phyloP scores from a whole-genome alignment of 805 yeast genomes.

The Metschnikowia gruessii region DNA sequence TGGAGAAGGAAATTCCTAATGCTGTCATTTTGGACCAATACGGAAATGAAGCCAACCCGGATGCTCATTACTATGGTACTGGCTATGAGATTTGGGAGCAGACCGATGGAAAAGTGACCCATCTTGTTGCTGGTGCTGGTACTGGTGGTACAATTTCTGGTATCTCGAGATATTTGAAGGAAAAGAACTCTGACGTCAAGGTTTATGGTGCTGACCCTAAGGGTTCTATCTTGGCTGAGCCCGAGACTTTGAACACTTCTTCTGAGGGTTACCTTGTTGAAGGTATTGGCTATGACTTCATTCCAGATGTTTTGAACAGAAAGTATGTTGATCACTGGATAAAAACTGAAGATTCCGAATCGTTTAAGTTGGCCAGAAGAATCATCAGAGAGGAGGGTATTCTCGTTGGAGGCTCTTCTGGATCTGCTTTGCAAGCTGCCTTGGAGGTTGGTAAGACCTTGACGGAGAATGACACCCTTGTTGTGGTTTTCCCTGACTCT shows the following conservation, averaged over 20 bases:
- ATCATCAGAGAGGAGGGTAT: conserved; percentile 82
- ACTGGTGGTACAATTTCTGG: conserved; percentile 98
- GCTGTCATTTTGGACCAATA: conserved; percentile 84
- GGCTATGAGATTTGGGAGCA: conserved; percentile 86
- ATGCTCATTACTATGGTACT: conserved; percentile 81
- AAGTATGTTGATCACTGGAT: conserved; percentile 70
- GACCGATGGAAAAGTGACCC: conserved; percentile 65
- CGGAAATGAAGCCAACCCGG: conserved; percentile 72
- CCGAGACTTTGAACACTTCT: conserved; percentile 64
- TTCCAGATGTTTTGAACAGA: conserved; percentile 78
- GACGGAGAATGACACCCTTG: conserved; percentile 71
- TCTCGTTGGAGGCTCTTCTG: conserved; percentile 87
- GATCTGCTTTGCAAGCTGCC: conserved; percentile 79
- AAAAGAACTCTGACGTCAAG: conserved; percentile 56
- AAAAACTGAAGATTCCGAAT: conserved; percentile 80
- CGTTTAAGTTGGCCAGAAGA: conserved; percentile 78
- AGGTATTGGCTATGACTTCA: conserved; percentile 88
- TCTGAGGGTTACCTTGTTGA: conserved; percentile 71
- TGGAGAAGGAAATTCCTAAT: conserved; percentile 80
- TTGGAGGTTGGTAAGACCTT: conserved; percentile 64
- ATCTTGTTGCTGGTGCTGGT: conserved; percentile 88
- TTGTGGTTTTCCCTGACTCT: conserved; percentile 82
- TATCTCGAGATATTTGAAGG: conserved; percentile 73
- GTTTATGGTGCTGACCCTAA: conserved; percentile 83
- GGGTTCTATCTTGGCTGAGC: conserved; percentile 81